Evolutionary conservation across 2,329 filamentous ascomycete genomes (phyloP), one percentile per base, ranked within the genome.

Genomic region (Fusarium staphyleae): DNA sequence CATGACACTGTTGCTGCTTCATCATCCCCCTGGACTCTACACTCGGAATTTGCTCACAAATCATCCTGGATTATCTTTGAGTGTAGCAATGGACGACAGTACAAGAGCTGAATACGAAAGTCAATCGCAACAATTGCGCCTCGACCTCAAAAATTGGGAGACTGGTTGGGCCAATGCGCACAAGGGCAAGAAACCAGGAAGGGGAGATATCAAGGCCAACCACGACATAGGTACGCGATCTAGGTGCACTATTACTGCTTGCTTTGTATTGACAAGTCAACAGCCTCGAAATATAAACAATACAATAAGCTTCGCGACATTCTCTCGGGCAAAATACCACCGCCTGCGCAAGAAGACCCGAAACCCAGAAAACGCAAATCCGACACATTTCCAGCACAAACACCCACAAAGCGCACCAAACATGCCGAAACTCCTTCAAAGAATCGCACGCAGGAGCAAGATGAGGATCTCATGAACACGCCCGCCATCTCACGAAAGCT

Each of bases 141-240:
- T 78, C 30, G 85, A 90, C 57, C 75, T 93, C 40, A 93, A 93
- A 73, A 72, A 73, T 60, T 95, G 89, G 86, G 90, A 95, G 70
- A 84, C 78, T 59, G 76, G 82, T 6, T 93, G 90, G 77, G 81
- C 83, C 5, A 75, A 76, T 18, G 71, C 77, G 13, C 81, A 93
- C 67, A 77, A 75, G 26, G 89, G 89, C 43, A 81, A 79, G 59
- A 93, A 91, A 75, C 87, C 90, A 4, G 78, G 81, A 42, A 82
- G 88, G 51, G 82, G 86, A n/a, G 89, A 91, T 66, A 92, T 93
- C 77, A 92, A 91, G 74, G 79, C 81, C 45, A 86, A 90, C 65
- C 80, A 83, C 6, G 81, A 82, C 0, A 91, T 93, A 66, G 87
- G 89, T 91, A 81, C 28, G 77, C 40, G 9, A 2, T 30, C 4